These are phyloP conservation scores for Herpetomonas tarakana DNA, from an alignment of 208 protist species.

Conservation along the genomic window DNA sequence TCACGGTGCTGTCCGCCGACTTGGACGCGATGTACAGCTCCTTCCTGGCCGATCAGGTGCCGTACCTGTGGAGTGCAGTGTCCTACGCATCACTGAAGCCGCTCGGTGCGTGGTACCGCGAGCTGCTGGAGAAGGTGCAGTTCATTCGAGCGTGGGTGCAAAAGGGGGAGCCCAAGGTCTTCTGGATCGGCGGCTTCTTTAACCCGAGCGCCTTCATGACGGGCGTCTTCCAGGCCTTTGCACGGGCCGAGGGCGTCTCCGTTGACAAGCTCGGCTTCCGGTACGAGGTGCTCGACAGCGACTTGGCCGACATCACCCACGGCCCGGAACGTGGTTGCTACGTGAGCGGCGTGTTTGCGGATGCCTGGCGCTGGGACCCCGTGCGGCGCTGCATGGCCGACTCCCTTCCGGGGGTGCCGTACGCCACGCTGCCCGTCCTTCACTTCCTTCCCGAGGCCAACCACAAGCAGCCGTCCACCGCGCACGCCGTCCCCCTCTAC, in stretches of 20 bases:
- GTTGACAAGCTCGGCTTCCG: constrained; percentile 96
- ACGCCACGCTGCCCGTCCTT: constrained; percentile 89
- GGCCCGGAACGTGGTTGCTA: constrained; percentile 92
- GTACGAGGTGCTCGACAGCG: constrained; percentile 79
- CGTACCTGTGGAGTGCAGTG: constrained; percentile 88
- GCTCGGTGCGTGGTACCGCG: constrained; percentile 95
- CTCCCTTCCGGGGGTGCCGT: constrained; percentile 86
- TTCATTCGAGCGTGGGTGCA: constrained; percentile 95
- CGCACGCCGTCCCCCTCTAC: constrained; percentile 93
- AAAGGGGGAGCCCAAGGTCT: constrained; percentile 90
- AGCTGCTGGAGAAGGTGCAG: constrained; percentile 90
- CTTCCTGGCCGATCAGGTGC: constrained; percentile 96
- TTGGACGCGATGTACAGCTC: constrained; percentile 95
- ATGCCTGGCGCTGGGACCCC: constrained; percentile 95
- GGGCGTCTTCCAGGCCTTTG: constrained; percentile 94
- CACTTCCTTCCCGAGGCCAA: constrained; percentile 94
- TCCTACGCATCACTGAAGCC: constrained; percentile 97
- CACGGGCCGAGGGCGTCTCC: constrained; percentile 93
- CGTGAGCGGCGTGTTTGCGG: constrained; percentile 96
- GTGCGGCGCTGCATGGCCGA: constrained; percentile 78
- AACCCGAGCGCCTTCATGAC: constrained; percentile 99
- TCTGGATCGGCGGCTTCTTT: constrained; percentile 97
- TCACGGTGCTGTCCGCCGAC: constrained; percentile 96
- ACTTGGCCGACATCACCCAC: constrained; percentile 44
- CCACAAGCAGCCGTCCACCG: constrained; percentile 60